These are phyloP conservation scores for Eucalyptus urophylla DNA, from an alignment of 345 rosid genomes.

Conservation along the genomic window DNA sequence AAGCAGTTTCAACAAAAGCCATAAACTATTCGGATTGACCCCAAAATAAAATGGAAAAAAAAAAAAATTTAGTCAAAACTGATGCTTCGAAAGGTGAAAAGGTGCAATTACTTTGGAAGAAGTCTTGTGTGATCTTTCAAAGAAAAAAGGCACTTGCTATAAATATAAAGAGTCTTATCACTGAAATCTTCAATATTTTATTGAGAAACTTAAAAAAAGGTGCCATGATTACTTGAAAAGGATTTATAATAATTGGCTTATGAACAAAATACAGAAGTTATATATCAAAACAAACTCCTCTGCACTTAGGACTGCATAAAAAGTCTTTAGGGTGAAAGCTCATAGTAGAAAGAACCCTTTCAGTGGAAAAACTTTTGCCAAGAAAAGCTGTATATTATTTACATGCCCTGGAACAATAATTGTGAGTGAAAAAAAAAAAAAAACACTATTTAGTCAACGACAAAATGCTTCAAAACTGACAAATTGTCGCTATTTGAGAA, in stretches of 20 bases:
- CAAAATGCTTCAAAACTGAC: background rate
- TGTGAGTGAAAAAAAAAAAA: background rate
- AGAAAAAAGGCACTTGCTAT: background rate
- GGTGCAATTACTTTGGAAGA: background rate
- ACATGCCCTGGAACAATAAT: background rate
- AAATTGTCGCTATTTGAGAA: background rate
- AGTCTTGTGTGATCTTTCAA: background rate
- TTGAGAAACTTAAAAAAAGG: background rate
- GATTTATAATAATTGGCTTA: background rate
- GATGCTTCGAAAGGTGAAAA: background rate
- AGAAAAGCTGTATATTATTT: background rate
- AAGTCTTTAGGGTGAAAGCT: background rate
- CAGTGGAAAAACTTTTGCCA: background rate
- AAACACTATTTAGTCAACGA: background rate
- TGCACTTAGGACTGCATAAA: background rate
- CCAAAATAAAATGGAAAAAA: background rate
- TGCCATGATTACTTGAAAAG: background rate
- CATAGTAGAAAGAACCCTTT: background rate
- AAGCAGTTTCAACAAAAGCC: background rate
- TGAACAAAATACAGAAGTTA: background rate
- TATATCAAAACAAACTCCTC: background rate
- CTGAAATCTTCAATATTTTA: background rate
- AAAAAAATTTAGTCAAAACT: no score
- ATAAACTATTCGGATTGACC: background rate
- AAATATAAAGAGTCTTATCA: background rate